A percentile compares a stretch with the other conserved stretches of the same genome.
phyloP scores from a whole-genome alignment of 345 rosid genomes.

The Nasturtium officinale region DNA sequence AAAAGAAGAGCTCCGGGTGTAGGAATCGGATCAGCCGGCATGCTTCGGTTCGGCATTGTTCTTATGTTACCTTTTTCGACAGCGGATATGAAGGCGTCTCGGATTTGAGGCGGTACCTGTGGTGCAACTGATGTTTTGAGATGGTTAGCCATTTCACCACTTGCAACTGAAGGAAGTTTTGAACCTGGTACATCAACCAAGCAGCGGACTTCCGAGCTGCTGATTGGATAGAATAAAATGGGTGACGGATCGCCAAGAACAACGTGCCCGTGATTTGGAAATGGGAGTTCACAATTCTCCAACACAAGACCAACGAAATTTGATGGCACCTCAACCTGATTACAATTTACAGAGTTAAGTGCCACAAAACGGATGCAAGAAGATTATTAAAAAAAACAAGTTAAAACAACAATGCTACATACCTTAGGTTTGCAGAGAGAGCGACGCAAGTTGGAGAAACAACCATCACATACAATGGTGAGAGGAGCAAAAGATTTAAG shows the following conservation, averaged over 20 bases:
- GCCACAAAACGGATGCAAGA: background rate
- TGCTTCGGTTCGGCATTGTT: conserved; percentile 62
- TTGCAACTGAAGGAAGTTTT: conserved; percentile 53
- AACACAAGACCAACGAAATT: conserved; percentile 54
- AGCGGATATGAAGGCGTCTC: conserved; percentile 47
- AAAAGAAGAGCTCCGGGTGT: conserved; percentile 56
- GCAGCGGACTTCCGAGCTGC: conserved; percentile 57
- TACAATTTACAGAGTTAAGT: background rate
- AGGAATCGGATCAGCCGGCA: conserved; percentile 59
- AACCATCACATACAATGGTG: conserved; percentile 64
- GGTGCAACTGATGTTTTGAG: conserved; percentile 49
- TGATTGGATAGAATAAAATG: conserved; percentile 56
- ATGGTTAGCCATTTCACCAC: conserved; percentile 53
- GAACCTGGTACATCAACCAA: conserved; percentile 55
- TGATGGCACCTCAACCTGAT: conserved; percentile 60
- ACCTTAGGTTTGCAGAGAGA: conserved; percentile 68
- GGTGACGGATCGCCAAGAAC: conserved; percentile 62
- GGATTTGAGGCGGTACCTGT: conserved; percentile 49
- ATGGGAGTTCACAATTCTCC: conserved; percentile 57
- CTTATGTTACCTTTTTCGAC: conserved; percentile 54
- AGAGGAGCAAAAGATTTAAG: conserved; percentile 52
- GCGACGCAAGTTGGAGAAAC: conserved; percentile 60
- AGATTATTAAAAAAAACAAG: background rate
- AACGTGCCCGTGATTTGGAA: conserved; percentile 55
- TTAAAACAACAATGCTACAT: background rate